A percentile compares a stretch with the other conserved stretches of the same genome.
These are phyloP conservation scores for Colletotrichum theobromicola DNA, from an alignment of 2,329 filamentous ascomycete species.

Conservation along the genomic window DNA sequence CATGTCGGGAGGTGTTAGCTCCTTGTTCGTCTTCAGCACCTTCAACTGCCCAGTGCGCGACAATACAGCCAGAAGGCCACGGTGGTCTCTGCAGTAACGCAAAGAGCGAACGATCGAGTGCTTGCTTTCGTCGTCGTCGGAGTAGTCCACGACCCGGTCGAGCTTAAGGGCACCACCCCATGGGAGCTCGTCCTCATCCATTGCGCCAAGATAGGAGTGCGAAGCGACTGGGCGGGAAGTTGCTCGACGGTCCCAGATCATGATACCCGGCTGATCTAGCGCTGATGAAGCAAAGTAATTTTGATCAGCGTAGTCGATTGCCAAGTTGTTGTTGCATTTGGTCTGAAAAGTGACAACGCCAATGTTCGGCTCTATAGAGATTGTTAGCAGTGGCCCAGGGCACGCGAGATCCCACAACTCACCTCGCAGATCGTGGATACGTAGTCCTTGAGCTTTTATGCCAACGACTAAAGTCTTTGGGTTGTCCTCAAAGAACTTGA, in stretches of 20 bases:
- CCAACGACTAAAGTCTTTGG: slow-evolving; percentile 78
- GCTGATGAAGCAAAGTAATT: slow-evolving; percentile 87
- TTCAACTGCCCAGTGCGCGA: slow-evolving; percentile 69
- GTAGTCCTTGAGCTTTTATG: slow-evolving; percentile 75
- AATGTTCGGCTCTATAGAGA: slow-evolving; percentile 51
- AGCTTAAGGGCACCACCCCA: slow-evolving; percentile 68
- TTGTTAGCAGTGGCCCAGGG: slow-evolving; percentile 22
- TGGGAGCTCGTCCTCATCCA: slow-evolving; percentile 65
- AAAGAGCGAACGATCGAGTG: slow-evolving; percentile 67
- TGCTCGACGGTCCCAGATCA: slow-evolving; percentile 80
- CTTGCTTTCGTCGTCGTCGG: slow-evolving; percentile 60
- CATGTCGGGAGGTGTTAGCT: slow-evolving; percentile 48
- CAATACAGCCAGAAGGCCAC: slow-evolving; percentile 65
- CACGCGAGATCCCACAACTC: slow-evolving; percentile 5
- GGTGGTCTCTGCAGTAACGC: slow-evolving; percentile 66
- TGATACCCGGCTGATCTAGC: slow-evolving; percentile 74
- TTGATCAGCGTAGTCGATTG: slow-evolving; percentile 79
- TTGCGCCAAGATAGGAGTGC: slow-evolving; percentile 58
- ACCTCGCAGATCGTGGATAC: slow-evolving; percentile 82
- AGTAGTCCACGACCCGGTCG: slow-evolving; percentile 61
- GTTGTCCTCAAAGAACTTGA: slow-evolving; percentile 81
- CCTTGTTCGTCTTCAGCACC: slow-evolving; percentile 62
- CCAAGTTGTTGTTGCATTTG: slow-evolving; percentile 72
- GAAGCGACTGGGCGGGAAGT: slow-evolving; percentile 58
- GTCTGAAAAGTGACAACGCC: slow-evolving; percentile 64